Evolutionary conservation across 2,329 filamentous ascomycete genomes (phyloP), one percentile per base, ranked within the genome.

Genomic region (Achaetomium macrosporum): DNA sequence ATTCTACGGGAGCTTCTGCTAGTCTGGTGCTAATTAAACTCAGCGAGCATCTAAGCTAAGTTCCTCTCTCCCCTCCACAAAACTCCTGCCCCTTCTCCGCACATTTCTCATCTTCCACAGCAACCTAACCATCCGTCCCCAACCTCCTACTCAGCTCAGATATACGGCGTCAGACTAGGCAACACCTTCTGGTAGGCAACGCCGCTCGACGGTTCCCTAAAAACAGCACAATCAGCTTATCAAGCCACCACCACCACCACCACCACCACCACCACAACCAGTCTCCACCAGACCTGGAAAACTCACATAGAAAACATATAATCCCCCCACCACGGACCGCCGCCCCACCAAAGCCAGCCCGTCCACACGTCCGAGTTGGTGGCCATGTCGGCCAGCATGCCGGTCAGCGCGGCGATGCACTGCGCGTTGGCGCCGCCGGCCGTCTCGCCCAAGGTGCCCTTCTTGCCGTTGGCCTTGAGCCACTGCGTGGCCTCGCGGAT

Each of bases 251-350:
- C 25, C 25, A 25, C 25, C 25, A 25, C 25, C 4, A 25, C 25
- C 25, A 4, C 25, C 25, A 4, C 25, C 25, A 5, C 36, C 17
- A 36, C 7, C 30, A n/a, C n/a, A n/a, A n/a, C n/a, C n/a, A n/a
- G n/a, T n/a, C n/a, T n/a, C n/a, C n/a, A n/a, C n/a, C n/a, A n/a
- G n/a, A n/a, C n/a, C n/a, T n/a, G n/a, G n/a, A n/a, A n/a, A 4
- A 49, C 42, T 31, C 35, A 51, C 50, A 54, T 51, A 10, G 50
- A 52, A 39, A 47, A 58, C 39, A 62, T 63, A 42, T 76, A 75
- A 48, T 69, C 63, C 19, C 65, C 72, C 79, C 78, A 82, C 78
- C 78, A 81, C n/a, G 79, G 79, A 1, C 79, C 79, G 17, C 73
- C 77, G 31, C 72, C 68, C 79, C 79, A 83, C 76, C 77, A 81